Base-by-base conservation (phyloP, 306 rosid species). In the Rosa persica region DNA sequence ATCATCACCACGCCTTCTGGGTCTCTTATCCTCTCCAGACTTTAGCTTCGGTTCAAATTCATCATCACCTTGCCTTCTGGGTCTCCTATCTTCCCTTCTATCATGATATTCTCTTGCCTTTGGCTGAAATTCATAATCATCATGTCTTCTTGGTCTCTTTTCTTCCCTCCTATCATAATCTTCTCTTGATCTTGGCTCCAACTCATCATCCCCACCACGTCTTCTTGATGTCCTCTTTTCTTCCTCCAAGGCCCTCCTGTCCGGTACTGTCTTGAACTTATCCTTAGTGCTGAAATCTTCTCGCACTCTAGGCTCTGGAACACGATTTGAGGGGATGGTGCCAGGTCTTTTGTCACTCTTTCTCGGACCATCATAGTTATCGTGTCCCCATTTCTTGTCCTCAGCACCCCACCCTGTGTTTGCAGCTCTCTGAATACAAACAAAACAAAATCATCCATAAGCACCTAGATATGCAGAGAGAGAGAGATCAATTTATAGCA, bases 401-500 rank as follows among this genome's bases (percentile, higher is more conserved):
- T 89, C 86, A 19, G 74, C 86, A 49, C 97, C 98, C 98, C 97
- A 95, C 27, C 97, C 99, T 2, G 98, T 93, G 84, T 95, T 91
- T 65, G 98, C 94, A 90, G 96, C 97, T 91, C 98, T 89, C 98
- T 95, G 20, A 0, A 67, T 27, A 84, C 61, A 70, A 75, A 77
- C 76, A 78, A 25, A 81, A 68, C 40, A 78, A 75, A 74, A 48
- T 60, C 61, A 60, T 17, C 72, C 6, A 78, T 82, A 67, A 83
- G 76, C 34, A 84, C 60, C 74, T 27, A 61, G 0, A 61, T 44
- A n/a, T 3, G 6, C 0, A 42, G 10, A 60, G n/a, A 20, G 10
- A 60, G n/a, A 20, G 11, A n/a, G 0, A 69, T 2, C 15, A 17
- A 40, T 6, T 22, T 5, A 40, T 34, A 55, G 16, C 2, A 1